A percentile compares a stretch with the other conserved stretches of the same genome.
Evolutionary conservation across 129 eudicot species (phyloP).

Genomic region (Centrapalus pauciflorus): DNA sequence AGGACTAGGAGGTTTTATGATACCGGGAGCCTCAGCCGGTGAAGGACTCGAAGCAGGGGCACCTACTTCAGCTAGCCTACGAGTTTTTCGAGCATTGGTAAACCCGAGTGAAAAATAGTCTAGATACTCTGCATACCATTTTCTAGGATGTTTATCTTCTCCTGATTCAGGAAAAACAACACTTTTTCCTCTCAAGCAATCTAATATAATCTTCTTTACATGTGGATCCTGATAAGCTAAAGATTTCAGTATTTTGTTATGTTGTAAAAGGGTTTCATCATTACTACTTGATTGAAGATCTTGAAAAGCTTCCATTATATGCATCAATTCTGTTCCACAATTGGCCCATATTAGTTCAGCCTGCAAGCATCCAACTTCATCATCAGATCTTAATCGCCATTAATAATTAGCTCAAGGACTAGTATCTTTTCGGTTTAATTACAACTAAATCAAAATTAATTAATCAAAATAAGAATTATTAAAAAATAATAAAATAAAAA

Average conservation of each 20-base stretch:
- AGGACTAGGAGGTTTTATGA: slow-evolving; percentile 13
- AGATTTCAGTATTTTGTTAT: slow-evolving; percentile 14
- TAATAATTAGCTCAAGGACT: background rate
- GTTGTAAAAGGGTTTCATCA: slow-evolving; percentile 13
- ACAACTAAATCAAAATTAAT: background rate
- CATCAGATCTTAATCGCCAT: slow-evolving; percentile 16
- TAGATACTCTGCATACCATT: slow-evolving; percentile 39
- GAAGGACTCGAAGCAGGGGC: slow-evolving; percentile 31
- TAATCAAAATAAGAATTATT: background rate
- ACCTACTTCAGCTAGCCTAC: slow-evolving; percentile 47
- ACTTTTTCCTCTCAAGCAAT: slow-evolving; percentile 41
- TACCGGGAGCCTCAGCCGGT: slow-evolving; percentile 10
- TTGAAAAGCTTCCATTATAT: slow-evolving; percentile 43
- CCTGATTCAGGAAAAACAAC: slow-evolving; percentile 43
- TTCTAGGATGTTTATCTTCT: slow-evolving; percentile 35
- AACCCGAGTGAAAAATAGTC: slow-evolving; percentile 14
- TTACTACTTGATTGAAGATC: slow-evolving; percentile 32
- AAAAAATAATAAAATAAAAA: background rate
- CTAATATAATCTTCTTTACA: slow-evolving; percentile 41
- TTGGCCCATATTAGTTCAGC: slow-evolving; percentile 45
- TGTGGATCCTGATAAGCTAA: slow-evolving; percentile 36
- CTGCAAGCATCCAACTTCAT: slow-evolving; percentile 43
- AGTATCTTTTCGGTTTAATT: no score
- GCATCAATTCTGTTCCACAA: slow-evolving; percentile 54
- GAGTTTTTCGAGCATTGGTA: slow-evolving; percentile 19